Evolutionary conservation across 31 red algal genomes (phyloP), one percentile per base, ranked within the genome.

Genomic region (Endocladia muricata): DNA sequence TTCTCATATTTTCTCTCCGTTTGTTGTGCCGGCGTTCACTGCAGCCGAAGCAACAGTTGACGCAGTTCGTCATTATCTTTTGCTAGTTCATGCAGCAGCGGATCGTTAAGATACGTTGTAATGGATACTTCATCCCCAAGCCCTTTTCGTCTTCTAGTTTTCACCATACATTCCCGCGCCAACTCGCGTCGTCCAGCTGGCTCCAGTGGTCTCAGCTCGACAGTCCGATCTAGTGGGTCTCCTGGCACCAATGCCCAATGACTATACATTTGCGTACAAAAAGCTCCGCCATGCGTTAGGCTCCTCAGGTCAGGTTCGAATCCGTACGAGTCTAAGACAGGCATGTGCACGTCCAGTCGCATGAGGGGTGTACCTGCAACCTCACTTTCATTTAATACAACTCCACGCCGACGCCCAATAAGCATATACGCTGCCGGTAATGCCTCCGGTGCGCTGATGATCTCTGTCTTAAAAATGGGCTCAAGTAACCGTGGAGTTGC

Each of bases 101-200:
- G 85, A 58, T 96, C 94, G 34, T 97, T 90, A 44, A 97, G 90
- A 68, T 90, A 97, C 34, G 82, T 82, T 2, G 67, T 91, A 7
- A 97, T 60, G 11, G 66, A 81, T 1, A 97, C 88, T 19, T 93
- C 89, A 33, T 93, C 89, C 4, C 57, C 23, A 37, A 97, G 73
- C 7, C 94, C 94, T 43, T 97, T 97, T 37, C 94, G 60, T 47
- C 94, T 71, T 37, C 94, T 66, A 22, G 94, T 97, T 61, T 97
- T 97, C 9, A 97, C 58, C 74, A 97, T 80, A 39, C 90, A 89
- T 74, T 97, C 94, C 66, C 89, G 61, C 3, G 89, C 94, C 4
- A 97, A 70, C 55, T 86, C 83, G 9, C 35, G 37, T 62, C 82
- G 31, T 0, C 84, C 73, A 40, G 90, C 70, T 7, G 90, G 68